Percentiles rank a stretch among this genome's conserved stretches.
phyloP scores from a whole-genome alignment of 805 yeast genomes.

The Brettanomyces custersianus region DNA sequence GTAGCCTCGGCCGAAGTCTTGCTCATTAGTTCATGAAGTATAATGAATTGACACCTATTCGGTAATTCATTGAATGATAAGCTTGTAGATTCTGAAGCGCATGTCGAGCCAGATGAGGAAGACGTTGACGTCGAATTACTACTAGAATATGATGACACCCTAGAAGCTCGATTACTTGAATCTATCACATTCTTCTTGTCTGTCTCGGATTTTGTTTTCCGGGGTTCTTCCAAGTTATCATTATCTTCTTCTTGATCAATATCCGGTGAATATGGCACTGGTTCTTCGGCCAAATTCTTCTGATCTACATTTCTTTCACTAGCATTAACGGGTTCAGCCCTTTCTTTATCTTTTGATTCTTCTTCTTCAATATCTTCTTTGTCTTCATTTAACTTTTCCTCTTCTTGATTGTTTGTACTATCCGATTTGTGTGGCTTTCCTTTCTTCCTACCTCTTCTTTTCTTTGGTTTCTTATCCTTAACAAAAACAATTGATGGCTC shows the following conservation, averaged over 20 bases:
- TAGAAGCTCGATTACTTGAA: too few species aligned
- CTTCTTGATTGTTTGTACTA: not conserved
- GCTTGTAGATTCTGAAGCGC: not conserved
- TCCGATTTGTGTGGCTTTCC: not conserved
- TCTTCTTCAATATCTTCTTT: not conserved
- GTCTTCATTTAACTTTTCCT: not conserved
- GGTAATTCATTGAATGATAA: conserved; percentile 78
- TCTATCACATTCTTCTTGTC: not conserved
- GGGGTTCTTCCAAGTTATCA: not conserved
- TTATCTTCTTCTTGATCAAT: not conserved
- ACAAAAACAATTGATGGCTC: conserved; percentile 57
- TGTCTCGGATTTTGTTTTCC: not conserved
- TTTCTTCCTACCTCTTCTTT: conserved; percentile 9
- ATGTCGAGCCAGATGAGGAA: not conserved
- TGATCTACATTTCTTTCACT: not conserved
- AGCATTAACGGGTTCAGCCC: too few species aligned
- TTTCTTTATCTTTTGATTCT: not conserved
- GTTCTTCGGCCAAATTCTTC: not conserved
- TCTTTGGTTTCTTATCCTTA: conserved; percentile 28
- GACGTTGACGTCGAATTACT: not conserved
- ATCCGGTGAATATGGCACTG: too few species aligned
- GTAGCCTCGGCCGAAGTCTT: conserved; percentile 52
- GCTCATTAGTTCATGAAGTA: conserved; percentile 79
- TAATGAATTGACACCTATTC: conserved; percentile 68
- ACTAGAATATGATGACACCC: not conserved